Evolutionary conservation across 1,284 basidiomycete species (phyloP), one percentile per base, ranked within the genome.

Genomic region (Ganoderma leucocontextum): DNA sequence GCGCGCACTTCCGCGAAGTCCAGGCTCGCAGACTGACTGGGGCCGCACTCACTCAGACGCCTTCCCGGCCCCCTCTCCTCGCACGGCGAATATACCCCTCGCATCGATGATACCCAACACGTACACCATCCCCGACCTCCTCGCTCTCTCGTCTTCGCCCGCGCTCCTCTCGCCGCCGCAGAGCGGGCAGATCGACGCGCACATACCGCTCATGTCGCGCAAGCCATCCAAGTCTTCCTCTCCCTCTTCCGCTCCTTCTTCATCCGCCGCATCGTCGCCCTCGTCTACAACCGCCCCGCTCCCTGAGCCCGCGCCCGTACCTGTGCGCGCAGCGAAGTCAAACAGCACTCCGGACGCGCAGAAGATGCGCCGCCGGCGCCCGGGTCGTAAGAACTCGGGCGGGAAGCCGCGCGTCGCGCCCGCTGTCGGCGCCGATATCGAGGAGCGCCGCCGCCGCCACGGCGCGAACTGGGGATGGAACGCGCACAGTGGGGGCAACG

Each of bases 111-210:
- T 75, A 76, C 75, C 75, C 72, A 59, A 33, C 62, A 58, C 47
- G 10, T 68, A 73, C 64, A 3, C 75, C 47, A 65, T 72, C 68
- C 9, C 65, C 62, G 66, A 70, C 17, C 77, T 79, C 13, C 75
- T 78, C 65, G 66, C 73, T 4, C 74, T 79, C 66, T 73, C 76
- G 1, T 66, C 71, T 2, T 73, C 4, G 69, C 73, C 17, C 65
- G 65, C 66, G n/a, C 57, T 60, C 25, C 68, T 77, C 65, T 65
- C 75, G 8, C 64, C 74, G 15, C 55, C 67, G 4, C 72, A 77
- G 67, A 69, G 42, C 53, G 66, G 65, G 13, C 65, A 62, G 39
- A 55, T 75, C 53, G 69, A 63, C 25, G 55, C 64, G 17, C 69
- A 72, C 62, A 44, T 72, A n/a, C 69, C 65, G 17, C 36, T 69